phyloP scores from a whole-genome alignment of 345 rosid genomes.

The Ricinus communis region DNA sequence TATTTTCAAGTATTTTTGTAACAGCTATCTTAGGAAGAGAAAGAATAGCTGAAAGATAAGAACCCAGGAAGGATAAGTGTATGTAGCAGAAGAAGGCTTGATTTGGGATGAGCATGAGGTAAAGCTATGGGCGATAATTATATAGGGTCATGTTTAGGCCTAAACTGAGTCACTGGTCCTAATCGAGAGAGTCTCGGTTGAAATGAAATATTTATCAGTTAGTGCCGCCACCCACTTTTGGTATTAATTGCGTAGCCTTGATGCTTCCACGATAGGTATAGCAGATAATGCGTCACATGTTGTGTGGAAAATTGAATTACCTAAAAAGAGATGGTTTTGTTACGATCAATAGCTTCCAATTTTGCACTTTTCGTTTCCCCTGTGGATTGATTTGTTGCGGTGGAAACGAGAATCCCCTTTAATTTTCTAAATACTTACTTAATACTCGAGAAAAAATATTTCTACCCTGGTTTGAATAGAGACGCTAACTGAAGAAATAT shows the following conservation, averaged over 20 bases:
- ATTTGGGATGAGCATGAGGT: constrained; percentile 25
- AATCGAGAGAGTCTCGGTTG: constrained; percentile 3
- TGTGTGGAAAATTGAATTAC: constrained; percentile 26
- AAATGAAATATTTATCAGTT: constrained; percentile 15
- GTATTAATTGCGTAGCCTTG: constrained; percentile 25
- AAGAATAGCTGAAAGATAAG: background rate
- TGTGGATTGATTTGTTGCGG: no score
- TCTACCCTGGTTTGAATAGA: background rate
- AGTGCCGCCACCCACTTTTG: constrained; percentile 39
- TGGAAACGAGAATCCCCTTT: no score
- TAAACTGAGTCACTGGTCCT: constrained; percentile 28
- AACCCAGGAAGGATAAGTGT: background rate
- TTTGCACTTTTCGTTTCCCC: constrained; percentile 30
- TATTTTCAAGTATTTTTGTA: background rate
- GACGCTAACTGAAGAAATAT: background rate
- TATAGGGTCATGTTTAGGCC: constrained; percentile 31
- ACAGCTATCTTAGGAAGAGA: background rate
- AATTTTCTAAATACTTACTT: background rate
- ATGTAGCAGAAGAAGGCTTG: background rate
- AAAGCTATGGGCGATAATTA: constrained; percentile 18
- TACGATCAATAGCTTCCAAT: constrained; percentile 23
- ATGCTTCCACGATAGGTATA: background rate
- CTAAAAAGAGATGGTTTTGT: constrained; percentile 34
- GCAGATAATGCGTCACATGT: constrained; percentile 27
- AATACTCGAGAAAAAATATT: background rate